phyloP scores from a whole-genome alignment of 306 rosid genomes.

The Pterocarpus santalinus region DNA sequence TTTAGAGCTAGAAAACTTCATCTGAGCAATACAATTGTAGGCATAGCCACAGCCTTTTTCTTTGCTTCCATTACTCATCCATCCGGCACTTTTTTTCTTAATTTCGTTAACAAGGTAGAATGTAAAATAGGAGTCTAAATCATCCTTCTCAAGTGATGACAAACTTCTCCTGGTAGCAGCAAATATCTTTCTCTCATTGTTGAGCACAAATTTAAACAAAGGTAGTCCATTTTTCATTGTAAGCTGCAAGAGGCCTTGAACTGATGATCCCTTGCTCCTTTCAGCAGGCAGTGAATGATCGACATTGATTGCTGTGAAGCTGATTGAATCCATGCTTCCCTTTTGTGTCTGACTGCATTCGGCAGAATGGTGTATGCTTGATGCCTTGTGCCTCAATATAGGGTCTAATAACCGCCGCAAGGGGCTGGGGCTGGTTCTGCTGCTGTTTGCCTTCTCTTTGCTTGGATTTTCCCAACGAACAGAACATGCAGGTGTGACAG shows the following conservation, averaged over 20 bases:
- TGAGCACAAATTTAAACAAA: slow-evolving; percentile 75
- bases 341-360: slow-evolving; percentile 53
- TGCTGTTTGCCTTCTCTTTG: slow-evolving; percentile 58
- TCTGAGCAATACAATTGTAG: slow-evolving; percentile 77
- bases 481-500: slow-evolving; percentile 69
- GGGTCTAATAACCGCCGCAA: slow-evolving; percentile 81
- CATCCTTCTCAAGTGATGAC: slow-evolving; percentile 68
- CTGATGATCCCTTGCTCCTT: slow-evolving; percentile 59
- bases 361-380: slow-evolving; percentile 52
- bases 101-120: slow-evolving; percentile 83
- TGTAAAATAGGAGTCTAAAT: slow-evolving; percentile 67
- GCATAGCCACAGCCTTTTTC: slow-evolving; percentile 68
- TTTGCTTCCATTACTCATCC: slow-evolving; percentile 79
- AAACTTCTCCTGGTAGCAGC: slow-evolving; percentile 71
- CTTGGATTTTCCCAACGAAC: slow-evolving; percentile 58
- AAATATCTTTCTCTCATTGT: slow-evolving; percentile 65
- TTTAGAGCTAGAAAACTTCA: slow-evolving; percentile 69
- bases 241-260: slow-evolving; percentile 78
- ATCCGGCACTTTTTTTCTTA: slow-evolving; percentile 79
- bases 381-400: slow-evolving; percentile 68
- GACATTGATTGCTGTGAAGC: slow-evolving; percentile 49
- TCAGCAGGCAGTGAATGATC: slow-evolving; percentile 53
- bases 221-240: slow-evolving; percentile 82
- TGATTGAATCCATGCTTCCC: slow-evolving; percentile 52
- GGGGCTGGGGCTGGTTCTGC: slow-evolving; percentile 77